A percentile compares a stretch with the other conserved stretches of the same genome.
These are phyloP conservation scores for Cutaneotrichosporon dermatis DNA, from an alignment of 1,284 basidiomycete species.

Conservation along the genomic window DNA sequence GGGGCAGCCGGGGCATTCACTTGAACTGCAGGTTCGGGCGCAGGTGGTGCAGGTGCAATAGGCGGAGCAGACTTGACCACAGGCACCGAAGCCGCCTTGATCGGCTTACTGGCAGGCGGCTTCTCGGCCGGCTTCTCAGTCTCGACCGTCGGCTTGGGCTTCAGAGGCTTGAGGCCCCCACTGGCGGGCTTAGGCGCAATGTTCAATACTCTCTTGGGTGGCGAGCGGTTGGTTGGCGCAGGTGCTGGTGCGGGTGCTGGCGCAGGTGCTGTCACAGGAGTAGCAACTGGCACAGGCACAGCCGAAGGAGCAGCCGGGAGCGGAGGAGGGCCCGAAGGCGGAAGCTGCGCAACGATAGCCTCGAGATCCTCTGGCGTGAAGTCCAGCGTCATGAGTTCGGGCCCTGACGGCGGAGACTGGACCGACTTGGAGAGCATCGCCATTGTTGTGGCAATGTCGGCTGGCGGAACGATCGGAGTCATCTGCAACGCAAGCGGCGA, in stretches of 20 bases:
- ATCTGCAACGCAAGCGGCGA: conserved; percentile 35
- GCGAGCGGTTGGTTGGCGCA: not conserved
- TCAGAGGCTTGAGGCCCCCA: not conserved
- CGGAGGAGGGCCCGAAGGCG: not conserved
- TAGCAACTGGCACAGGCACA: conserved; percentile 1
- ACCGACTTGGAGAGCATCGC: conserved; percentile 21
- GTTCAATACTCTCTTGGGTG: conserved; percentile 1
- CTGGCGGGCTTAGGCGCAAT: not conserved
- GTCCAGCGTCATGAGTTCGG: not conserved
- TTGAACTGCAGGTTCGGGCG: not conserved
- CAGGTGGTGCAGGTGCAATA: not conserved
- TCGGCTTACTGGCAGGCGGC: too few species aligned
- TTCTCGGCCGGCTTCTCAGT: not conserved
- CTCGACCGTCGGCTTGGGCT: not conserved
- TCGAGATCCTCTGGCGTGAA: too few species aligned
- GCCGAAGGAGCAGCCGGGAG: not conserved
- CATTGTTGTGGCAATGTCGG: conserved; percentile 1
- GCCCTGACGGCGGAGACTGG: conserved; percentile 9
- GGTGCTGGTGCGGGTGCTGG: conserved; percentile 5
- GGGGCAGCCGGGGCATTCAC: too few species aligned
- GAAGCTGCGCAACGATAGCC: not conserved
- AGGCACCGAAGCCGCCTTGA: not conserved
- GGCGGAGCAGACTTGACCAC: not conserved
- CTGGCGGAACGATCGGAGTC: conserved; percentile 2
- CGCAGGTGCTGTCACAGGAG: not conserved